A percentile compares a stretch with the other conserved stretches of the same genome.
phyloP scores from a whole-genome alignment of 1,284 basidiomycete species.

The Cerioporus squamosus region DNA sequence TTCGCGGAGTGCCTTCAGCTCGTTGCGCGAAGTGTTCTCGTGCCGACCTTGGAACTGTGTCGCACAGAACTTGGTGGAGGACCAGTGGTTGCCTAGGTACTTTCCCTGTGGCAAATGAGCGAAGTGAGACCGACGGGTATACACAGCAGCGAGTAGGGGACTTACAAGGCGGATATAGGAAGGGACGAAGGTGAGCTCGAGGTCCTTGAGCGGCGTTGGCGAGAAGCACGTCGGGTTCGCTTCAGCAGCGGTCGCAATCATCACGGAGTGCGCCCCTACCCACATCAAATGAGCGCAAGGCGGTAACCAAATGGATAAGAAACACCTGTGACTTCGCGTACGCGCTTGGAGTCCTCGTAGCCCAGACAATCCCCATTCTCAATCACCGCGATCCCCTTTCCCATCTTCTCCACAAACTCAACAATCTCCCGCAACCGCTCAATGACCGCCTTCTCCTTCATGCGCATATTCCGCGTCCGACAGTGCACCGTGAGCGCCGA shows the following conservation, averaged over 20 bases:
- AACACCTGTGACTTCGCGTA: slow-evolving; percentile 77
- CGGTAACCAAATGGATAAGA: neutral
- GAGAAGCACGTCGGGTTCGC: slow-evolving; percentile 91
- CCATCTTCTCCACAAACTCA: slow-evolving; percentile 72
- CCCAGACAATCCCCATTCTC: slow-evolving; percentile 95
- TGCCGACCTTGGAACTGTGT: slow-evolving; percentile 76
- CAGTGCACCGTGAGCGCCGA: slow-evolving; percentile 94
- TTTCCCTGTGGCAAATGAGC: slow-evolving; percentile 44
- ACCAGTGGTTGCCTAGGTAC: slow-evolving; percentile 81
- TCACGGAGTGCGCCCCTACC: slow-evolving; percentile 86
- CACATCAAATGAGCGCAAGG: neutral
- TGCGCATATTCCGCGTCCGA: slow-evolving; percentile 92
- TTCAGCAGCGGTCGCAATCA: slow-evolving; percentile 97
- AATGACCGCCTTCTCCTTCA: slow-evolving; percentile 80
- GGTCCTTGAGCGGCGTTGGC: slow-evolving; percentile 66
- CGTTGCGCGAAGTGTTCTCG: slow-evolving; percentile 56
- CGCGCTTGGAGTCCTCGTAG: slow-evolving; percentile 77
- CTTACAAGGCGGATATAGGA: slow-evolving; percentile 78
- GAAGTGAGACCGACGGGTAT: neutral
- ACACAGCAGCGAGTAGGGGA: slow-evolving; percentile 1
- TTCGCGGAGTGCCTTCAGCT: slow-evolving; percentile 61
- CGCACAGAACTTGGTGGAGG: slow-evolving; percentile 92
- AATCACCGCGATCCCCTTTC: slow-evolving; percentile 80
- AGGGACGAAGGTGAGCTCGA: slow-evolving; percentile 76
- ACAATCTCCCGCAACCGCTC: slow-evolving; percentile 86